These are phyloP conservation scores for Euphorbia lathyris DNA, from an alignment of 345 rosid species.

Conservation along the genomic window DNA sequence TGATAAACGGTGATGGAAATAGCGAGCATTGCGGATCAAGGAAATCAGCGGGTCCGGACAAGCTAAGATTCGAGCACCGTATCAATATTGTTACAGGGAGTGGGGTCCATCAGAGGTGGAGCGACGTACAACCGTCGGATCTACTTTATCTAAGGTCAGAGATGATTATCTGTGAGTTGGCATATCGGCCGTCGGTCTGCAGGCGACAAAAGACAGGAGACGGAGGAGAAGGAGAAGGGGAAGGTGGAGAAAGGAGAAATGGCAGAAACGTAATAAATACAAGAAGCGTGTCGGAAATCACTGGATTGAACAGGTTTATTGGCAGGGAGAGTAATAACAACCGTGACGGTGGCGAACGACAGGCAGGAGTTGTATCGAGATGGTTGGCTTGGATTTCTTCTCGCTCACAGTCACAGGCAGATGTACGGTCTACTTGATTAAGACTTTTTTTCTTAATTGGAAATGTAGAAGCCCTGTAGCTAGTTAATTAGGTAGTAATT, in stretches of 20 bases:
- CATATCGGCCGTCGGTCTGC: constrained; percentile 11
- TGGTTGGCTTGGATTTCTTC: constrained; percentile 28
- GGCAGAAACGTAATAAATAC: constrained; percentile 54
- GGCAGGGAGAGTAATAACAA: constrained; percentile 24
- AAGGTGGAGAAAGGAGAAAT: neutral
- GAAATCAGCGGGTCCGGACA: neutral
- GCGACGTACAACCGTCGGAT: constrained; percentile 77
- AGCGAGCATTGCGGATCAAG: neutral
- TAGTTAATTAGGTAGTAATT: neutral
- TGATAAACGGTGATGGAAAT: constrained; percentile 7
- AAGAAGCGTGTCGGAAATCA: constrained; percentile 85
- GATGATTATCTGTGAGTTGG: constrained; percentile 51
- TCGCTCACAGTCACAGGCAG: constrained; percentile 15
- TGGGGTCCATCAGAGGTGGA: constrained; percentile 52
- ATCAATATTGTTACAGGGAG: constrained; percentile 52
- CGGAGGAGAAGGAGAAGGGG: neutral
- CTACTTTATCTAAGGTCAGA: constrained; percentile 64
- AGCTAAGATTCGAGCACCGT: constrained; percentile 59
- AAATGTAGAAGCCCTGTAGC: neutral
- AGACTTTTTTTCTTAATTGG: neutral
- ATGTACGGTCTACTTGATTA: constrained; percentile 24
- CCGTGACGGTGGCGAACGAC: constrained; percentile 32
- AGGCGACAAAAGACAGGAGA: constrained; percentile 12
- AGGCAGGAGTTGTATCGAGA: constrained; percentile 44
- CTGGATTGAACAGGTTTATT: constrained; percentile 50